Conservation (phyloP, 257 asterid genomes). For the Forsythia viridissima region DNA sequence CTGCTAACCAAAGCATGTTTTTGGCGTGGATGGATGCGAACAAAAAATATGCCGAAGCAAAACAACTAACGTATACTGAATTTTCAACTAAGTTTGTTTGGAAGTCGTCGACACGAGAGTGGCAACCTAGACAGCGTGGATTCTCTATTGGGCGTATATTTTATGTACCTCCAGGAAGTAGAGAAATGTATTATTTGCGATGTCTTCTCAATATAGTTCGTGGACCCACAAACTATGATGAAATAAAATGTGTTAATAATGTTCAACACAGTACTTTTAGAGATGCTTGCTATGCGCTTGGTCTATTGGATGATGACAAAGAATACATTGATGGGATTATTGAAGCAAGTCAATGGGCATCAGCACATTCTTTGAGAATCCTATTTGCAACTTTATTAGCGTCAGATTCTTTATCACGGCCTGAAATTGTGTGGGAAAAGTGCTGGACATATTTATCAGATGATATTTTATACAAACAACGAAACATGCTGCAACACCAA, state of each 20-base stretch:
- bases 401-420: no score
- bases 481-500: no score
- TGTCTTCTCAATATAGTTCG: background rate
- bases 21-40: no score
- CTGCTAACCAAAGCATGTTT: no score
- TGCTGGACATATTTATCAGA: no score
- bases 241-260: background rate
- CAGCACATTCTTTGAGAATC: background rate
- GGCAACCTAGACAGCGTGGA: background rate
- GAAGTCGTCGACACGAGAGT: background rate
- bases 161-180: background rate
- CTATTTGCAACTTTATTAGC: no score
- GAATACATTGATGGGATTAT: no score
- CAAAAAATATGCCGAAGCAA: background rate
- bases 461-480: no score
- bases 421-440: no score
- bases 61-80: background rate
- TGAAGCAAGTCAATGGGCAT: no score
- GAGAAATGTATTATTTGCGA: background rate
- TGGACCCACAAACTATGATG: background rate
- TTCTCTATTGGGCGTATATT: background rate
- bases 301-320: background rate
- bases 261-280: background rate
- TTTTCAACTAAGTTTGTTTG: background rate
- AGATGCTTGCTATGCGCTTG: background rate